These are phyloP conservation scores for Zasmidium angulare DNA, from an alignment of 2,329 filamentous ascomycete species.

Conservation along the genomic window DNA sequence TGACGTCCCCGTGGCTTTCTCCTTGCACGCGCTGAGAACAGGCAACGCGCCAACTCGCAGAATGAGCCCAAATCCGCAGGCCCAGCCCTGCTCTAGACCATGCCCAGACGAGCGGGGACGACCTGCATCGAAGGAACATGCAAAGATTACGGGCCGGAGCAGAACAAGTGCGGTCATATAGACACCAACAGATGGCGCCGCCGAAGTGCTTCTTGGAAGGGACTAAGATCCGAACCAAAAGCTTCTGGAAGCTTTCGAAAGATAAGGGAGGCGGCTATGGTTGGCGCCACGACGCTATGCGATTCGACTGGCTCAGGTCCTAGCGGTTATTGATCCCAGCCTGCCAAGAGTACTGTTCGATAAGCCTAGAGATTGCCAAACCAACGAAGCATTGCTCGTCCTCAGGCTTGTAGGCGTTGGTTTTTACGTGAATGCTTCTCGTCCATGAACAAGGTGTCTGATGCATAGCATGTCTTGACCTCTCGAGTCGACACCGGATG, in stretches of 20 bases:
- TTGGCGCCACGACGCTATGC: not conserved
- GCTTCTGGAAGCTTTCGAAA: conserved; percentile 4
- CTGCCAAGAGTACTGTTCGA: not conserved
- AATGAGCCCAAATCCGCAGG: not conserved
- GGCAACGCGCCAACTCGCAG: not conserved
- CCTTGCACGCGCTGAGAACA: not conserved
- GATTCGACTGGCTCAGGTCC: not conserved
- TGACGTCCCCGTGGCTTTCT: not conserved
- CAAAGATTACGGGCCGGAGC: not conserved
- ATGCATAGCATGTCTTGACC: not conserved
- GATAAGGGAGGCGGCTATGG: not conserved
- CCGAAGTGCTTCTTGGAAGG: not conserved
- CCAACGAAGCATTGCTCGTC: not conserved
- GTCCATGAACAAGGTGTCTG: too few relatives aligned
- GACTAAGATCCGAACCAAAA: conserved; percentile 2
- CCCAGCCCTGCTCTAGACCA: not conserved
- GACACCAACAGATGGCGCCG: not conserved
- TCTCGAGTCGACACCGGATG: not conserved
- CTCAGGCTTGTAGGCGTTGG: not conserved
- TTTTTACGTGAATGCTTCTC: not conserved
- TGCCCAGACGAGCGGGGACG: too few relatives aligned
- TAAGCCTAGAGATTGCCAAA: not conserved
- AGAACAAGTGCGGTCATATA: not conserved
- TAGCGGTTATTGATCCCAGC: not conserved
- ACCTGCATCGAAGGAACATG: not conserved